phyloP scores from a whole-genome alignment of 2,329 filamentous ascomycete genomes.

The Fusarium xylarioides region DNA sequence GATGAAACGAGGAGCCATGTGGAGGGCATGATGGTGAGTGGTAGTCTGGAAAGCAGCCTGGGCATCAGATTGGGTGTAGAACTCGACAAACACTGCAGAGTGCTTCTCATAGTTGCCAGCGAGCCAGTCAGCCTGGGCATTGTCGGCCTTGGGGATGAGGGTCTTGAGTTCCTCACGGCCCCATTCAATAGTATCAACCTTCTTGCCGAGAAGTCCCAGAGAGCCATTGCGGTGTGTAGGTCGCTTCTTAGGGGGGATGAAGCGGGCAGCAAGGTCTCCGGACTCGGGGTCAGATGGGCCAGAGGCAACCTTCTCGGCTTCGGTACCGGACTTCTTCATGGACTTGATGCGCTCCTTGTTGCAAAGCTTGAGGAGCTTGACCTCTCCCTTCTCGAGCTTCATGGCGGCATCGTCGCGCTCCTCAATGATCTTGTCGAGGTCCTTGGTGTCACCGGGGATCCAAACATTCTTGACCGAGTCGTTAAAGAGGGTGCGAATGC shows the following conservation, averaged over 20 bases:
- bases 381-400: constrained; percentile 84
- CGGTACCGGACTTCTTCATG: constrained; percentile 46
- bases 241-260: constrained; percentile 72
- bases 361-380: constrained; percentile 75
- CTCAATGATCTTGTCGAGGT: constrained; percentile 80
- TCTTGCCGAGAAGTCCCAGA: constrained; percentile 69
- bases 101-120: constrained; percentile 70
- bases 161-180: constrained; percentile 65
- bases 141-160: constrained; percentile 72
- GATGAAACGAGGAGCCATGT: constrained; percentile 86
- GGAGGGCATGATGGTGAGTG: constrained; percentile 80
- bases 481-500: constrained; percentile 80
- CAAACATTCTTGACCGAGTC: constrained; percentile 83
- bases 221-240: constrained; percentile 73
- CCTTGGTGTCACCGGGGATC: constrained; percentile 78
- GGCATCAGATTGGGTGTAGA: constrained; percentile 81
- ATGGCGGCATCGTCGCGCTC: constrained; percentile 79
- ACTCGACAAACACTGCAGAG: constrained; percentile 92
- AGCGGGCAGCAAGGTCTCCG: constrained; percentile 70
- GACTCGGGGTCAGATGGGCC: constrained; percentile 71
- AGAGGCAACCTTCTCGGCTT: constrained; percentile 43
- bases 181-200: constrained; percentile 89
- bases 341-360: constrained; percentile 51
- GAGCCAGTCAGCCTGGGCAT: constrained; percentile 69
- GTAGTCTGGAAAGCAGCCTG: constrained; percentile 86